phyloP scores from a whole-genome alignment of 2,329 filamentous ascomycete genomes.

The Penicillium occitanis region DNA sequence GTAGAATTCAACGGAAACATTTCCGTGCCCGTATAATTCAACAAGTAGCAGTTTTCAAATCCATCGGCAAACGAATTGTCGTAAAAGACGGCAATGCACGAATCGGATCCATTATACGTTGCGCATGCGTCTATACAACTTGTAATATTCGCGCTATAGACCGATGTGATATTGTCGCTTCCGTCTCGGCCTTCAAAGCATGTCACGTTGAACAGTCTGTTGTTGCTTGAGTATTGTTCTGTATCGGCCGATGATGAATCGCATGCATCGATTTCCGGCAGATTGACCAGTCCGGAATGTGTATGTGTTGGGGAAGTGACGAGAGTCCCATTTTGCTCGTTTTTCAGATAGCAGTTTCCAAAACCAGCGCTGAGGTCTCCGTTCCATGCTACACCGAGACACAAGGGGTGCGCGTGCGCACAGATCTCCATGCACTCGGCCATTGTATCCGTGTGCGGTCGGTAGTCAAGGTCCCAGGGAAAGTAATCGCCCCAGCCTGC shows the following conservation, averaged over 20 bases:
- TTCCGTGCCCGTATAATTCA: background rate
- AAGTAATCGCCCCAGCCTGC: conserved; percentile 12
- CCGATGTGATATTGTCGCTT: conserved; percentile 9
- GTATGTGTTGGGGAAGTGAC: background rate
- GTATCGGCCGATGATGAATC: background rate
- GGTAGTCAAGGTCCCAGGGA: background rate
- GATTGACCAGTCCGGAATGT: background rate
- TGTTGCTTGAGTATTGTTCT: background rate
- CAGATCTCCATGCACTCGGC: conserved; percentile 16
- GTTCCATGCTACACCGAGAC: conserved; percentile 13
- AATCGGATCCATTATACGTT: conserved; percentile 1
- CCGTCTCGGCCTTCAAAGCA: conserved; percentile 2
- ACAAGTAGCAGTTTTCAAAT: conserved; percentile 16
- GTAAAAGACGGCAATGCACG: conserved; percentile 8
- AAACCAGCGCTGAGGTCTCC: conserved; percentile 1
- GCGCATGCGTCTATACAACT: conserved; percentile 8
- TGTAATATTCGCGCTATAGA: conserved; percentile 13
- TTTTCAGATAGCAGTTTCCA: conserved; percentile 18
- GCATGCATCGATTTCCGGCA: conserved; percentile 9
- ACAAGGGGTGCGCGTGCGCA: conserved; percentile 4
- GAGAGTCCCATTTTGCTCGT: background rate
- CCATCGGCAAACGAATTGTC: conserved; percentile 15
- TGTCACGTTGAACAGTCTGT: background rate
- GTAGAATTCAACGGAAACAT: background rate
- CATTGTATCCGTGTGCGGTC: conserved; percentile 11